Base-by-base conservation (phyloP, 176 grass and related monocot genomes). In the Rhynchospora pubera region DNA sequence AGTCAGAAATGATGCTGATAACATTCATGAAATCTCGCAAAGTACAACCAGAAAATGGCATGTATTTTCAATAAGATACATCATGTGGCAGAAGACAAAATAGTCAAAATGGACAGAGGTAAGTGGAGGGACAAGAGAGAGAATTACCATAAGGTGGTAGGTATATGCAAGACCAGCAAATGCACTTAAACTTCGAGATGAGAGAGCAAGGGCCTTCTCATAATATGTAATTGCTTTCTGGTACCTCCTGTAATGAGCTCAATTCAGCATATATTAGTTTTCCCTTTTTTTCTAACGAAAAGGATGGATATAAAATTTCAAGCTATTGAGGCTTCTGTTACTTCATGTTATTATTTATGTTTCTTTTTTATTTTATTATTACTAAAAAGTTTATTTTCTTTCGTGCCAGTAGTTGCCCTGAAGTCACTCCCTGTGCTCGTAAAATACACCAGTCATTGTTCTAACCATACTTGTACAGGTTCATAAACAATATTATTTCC, bases 121-220 rank as follows among this genome's bases (percentile, higher is more conserved):
- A 69, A 79, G 77, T 23, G 18, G 8, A 51, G 85, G 58, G 85
- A 50, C 22, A 65, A 61, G 61, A 32, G 22, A n/a, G n/a, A 48
- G 72, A 81, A 66, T 84, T 99, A 99, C 96, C 92, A 91, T 89
- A 85, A 95, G 87, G 74, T 93, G 96, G 59, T 93, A 93, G 19
- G 92, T 95, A 84, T 91, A 99, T 65, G 92, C 92, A 75, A 99
- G 89, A 82, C 96, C 96, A 84, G 89, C 79, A 88, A 91, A 93
- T 44, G 89, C 91, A 47, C 89, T 93, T 67, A 99, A 93, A 87
- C 80, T 94, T 88, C 90, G 91, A 58, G 91, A 90, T 86, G 92
- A 90, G 79, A 99, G 91, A 84, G 91, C 84, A 80, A 98, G 87
- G 15, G 96, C 92, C 79, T 95, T 98, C 85, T 98, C 90, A 84